Base-by-base conservation (phyloP, 208 protist genomes). In the Kentomonas sorsogonicus region DNA sequence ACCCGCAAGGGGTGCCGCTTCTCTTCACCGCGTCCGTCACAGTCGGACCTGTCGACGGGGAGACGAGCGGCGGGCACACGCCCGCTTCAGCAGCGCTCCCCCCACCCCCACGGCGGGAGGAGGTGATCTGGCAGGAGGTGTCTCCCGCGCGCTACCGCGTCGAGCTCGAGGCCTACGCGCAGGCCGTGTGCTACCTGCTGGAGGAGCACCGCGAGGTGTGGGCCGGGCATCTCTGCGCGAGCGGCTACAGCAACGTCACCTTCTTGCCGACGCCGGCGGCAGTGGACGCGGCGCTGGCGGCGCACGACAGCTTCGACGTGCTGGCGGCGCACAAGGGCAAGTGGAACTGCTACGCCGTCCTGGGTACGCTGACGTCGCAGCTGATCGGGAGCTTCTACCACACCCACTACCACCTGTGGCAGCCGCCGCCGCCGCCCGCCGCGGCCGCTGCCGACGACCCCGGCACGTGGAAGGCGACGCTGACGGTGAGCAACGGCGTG, bases 101-200 rank as follows among this genome's bases (percentile, higher is more conserved):
- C 41, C 65, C 18, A 25, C 55, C 33, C 20, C n/a, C 20, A n/a
- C 43, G 0, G 66, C 68, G 10, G 68, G 69, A 68, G 22, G 56
- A 60, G 13, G 53, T 86, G 31, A 72, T 89, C 27, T 94, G 81
- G 79, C 79, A 90, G 64, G 60, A 69, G 1, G 77, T 59, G 13
- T 71, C 75, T 9, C 55, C 53, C 5, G 84, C 84, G 13, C 79
- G 84, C 13, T 95, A 95, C 55, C 70, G 79, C 0, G 61, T 95
- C 1, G 85, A 90, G 62, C 77, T 95, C 60, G 82, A 95, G 39
- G 80, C 78, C 38, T 89, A 91, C 63, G 77, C 81, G 16, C 78
- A 91, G 45, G 84, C 80, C 7, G 58, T 95, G 29, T 72, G 72
- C 39, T 69, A 90, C 52, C 72, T 95, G 36, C 70, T 94, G 43